These are phyloP conservation scores for Saturnispora halmiae DNA, from an alignment of 805 yeast genomes.

Conservation along the genomic window DNA sequence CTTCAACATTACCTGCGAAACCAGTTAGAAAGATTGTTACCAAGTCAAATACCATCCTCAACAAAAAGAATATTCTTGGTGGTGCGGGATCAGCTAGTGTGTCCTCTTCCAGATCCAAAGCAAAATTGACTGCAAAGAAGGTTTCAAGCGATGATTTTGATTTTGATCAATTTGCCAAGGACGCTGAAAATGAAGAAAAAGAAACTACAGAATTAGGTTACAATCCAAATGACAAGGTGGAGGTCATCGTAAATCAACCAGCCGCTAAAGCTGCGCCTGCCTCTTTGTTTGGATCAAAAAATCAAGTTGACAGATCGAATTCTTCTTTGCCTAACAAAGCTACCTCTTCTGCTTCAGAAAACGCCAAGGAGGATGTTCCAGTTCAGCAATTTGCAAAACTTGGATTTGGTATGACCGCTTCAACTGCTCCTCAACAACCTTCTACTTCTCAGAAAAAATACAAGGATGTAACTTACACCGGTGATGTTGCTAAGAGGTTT, in stretches of 20 bases:
- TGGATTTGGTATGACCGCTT: constrained; percentile 83
- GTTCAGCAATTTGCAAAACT: constrained; percentile 70
- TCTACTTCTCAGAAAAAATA: constrained; percentile 19
- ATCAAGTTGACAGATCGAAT: constrained; percentile 2
- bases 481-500: constrained; percentile 65
- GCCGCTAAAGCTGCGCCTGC: constrained; percentile 22
- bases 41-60: constrained; percentile 17
- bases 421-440: constrained; percentile 36
- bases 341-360: not conserved
- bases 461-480: constrained; percentile 47
- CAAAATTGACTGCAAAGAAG: constrained; percentile 53
- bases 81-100: constrained; percentile 12
- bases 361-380: constrained; percentile 30
- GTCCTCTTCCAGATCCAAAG: constrained; percentile 46
- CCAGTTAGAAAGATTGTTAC: constrained; percentile 29
- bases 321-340: not conserved
- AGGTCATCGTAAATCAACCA: constrained; percentile 11
- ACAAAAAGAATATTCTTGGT: constrained; percentile 31
- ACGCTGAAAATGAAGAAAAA: constrained; percentile 76
- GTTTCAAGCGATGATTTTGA: constrained; percentile 41
- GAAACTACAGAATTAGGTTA: constrained; percentile 50
- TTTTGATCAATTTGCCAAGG: constrained; percentile 56
- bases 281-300: constrained; percentile 7
- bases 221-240: constrained; percentile 30
- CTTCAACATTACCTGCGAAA: constrained; percentile 17